Evolutionary conservation across 2,329 filamentous ascomycete genomes (phyloP).

Genomic region (Cordyceps sp.): DNA sequence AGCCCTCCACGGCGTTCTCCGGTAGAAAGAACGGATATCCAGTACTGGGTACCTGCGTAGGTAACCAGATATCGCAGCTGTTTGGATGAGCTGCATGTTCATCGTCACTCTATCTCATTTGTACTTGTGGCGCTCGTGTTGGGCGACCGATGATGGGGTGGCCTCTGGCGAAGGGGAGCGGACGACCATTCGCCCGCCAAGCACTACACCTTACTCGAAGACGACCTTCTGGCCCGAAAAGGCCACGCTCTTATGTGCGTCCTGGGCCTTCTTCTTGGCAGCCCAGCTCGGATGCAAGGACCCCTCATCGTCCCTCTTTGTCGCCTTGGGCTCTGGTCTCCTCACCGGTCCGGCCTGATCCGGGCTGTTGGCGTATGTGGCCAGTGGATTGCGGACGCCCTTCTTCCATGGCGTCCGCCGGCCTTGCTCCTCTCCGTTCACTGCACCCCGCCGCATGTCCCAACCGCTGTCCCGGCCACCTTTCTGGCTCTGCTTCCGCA

Average conservation of each 20-base stretch:
- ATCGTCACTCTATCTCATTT: no score
- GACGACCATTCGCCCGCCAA: background rate
- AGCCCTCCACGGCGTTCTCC: no score
- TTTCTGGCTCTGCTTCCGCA: slow-evolving; percentile 23
- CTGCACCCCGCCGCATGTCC: slow-evolving; percentile 40
- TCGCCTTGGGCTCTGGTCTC: slow-evolving; percentile 12
- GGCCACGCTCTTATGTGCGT: slow-evolving; percentile 5
- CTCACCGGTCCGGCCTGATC: slow-evolving; percentile 3
- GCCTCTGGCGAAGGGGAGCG: background rate
- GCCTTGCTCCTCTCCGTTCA: slow-evolving; percentile 22
- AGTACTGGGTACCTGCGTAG: no score
- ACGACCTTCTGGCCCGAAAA: slow-evolving; percentile 9
- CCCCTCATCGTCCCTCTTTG: slow-evolving; percentile 29
- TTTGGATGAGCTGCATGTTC: no score
- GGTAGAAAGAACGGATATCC: no score
- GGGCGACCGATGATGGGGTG: no score
- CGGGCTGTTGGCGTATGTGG: slow-evolving; percentile 3
- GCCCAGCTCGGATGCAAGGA: slow-evolving; percentile 29
- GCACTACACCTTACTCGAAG: slow-evolving; percentile 6
- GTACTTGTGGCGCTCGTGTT: no score
- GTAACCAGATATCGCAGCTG: no score
- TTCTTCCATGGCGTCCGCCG: slow-evolving; percentile 34
- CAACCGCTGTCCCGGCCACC: slow-evolving; percentile 31
- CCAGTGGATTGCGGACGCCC: slow-evolving; percentile 23
- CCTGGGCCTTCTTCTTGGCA: slow-evolving; percentile 9